A percentile compares a stretch with the other conserved stretches of the same genome.
Conservation (phyloP, 208 protist species). For the Blastocrithidia nonstop region DNA sequence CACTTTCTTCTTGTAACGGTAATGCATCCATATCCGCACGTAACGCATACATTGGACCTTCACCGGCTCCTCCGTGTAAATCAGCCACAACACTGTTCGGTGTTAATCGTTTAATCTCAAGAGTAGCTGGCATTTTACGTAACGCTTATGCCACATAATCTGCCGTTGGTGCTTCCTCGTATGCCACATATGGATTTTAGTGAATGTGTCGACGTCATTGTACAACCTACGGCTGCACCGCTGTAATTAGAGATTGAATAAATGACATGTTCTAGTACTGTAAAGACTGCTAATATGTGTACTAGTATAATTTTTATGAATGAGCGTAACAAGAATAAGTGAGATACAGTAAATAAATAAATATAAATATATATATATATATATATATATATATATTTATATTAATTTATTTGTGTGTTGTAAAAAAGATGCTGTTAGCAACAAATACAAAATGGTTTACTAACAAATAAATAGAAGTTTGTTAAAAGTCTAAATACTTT, state of each 20-base stretch:
- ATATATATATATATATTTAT: too few species aligned
- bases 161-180: constrained; percentile 52
- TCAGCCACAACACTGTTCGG: constrained; percentile 45
- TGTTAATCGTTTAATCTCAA: constrained; percentile 30
- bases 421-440: too few species aligned
- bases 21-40: constrained; percentile 62
- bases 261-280: too few species aligned
- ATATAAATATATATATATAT: too few species aligned
- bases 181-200: constrained; percentile 29
- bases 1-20: constrained; percentile 43
- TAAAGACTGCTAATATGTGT: too few species aligned
- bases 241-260: constrained; percentile 19
- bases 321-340: neutral
- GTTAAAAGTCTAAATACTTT: too few species aligned
- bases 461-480: too few species aligned
- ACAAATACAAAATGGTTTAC: too few species aligned
- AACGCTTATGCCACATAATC: constrained; percentile 49
- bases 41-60: constrained; percentile 36
- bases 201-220: constrained; percentile 71
- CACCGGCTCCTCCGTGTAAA: constrained; percentile 30
- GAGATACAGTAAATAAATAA: neutral
- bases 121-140: constrained; percentile 18
- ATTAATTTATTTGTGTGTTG: neutral
- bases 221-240: constrained; percentile 29
- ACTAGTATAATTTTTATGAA: too few species aligned